A percentile compares a stretch with the other conserved stretches of the same genome.
Evolutionary conservation across 169 alveolate species (phyloP).

Genomic region (Plasmodium yoelii): DNA sequence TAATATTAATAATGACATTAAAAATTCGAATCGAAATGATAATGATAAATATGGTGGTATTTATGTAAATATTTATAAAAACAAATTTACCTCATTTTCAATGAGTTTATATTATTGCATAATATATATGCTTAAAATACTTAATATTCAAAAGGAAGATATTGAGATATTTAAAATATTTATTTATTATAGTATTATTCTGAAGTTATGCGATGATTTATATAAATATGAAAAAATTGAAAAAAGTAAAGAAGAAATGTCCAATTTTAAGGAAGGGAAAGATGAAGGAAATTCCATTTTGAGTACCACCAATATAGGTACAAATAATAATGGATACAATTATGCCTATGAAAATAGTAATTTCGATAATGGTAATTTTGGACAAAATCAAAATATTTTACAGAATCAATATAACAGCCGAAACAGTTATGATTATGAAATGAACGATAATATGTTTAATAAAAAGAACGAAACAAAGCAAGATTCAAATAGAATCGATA

Average conservation of each 20-base stretch:
- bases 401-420: too few species aligned
- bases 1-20: neutral
- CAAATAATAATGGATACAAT: neutral
- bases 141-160: slow-evolving; percentile 64
- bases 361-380: neutral
- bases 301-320: neutral
- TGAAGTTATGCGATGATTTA: slow-evolving; percentile 67
- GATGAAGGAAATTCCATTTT: neutral
- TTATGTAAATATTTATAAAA: slow-evolving; percentile 65
- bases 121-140: slow-evolving; percentile 43
- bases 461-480: slow-evolving; percentile 4
- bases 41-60: slow-evolving; percentile 65
- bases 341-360: neutral
- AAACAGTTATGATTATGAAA: neutral
- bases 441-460: neutral
- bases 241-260: slow-evolving; percentile 1
- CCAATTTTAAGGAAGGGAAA: neutral
- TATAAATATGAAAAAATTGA: slow-evolving; percentile 13
- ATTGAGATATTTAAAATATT: slow-evolving; percentile 68
- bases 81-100: slow-evolving; percentile 71
- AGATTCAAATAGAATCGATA: slow-evolving; percentile 22
- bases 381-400: neutral
- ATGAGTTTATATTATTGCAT: slow-evolving; percentile 69
- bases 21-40: slow-evolving; percentile 3
- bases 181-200: slow-evolving; percentile 67